A percentile compares a stretch with the other conserved stretches of the same genome.
Conservation (phyloP, 257 asterid genomes). For the Rauvolfia tetraphylla region DNA sequence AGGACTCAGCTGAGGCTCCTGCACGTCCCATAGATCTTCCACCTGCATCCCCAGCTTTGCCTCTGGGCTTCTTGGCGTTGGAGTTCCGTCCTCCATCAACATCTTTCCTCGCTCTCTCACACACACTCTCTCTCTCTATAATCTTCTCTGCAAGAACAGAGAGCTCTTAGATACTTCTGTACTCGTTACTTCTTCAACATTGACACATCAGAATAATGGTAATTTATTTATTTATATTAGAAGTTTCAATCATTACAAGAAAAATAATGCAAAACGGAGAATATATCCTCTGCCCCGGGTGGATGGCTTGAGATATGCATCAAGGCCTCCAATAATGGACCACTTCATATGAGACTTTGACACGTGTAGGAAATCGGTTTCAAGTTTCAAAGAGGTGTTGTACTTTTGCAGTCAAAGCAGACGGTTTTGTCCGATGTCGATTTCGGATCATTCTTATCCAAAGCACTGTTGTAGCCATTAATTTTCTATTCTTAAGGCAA, state of each 20-base stretch:
- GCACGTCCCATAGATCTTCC: constrained; percentile 90
- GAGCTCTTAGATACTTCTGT: not conserved
- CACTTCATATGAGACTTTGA: not conserved
- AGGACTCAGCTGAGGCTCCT: constrained; percentile 85
- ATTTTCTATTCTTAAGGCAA: not conserved
- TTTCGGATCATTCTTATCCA: not conserved
- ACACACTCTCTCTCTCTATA: not conserved
- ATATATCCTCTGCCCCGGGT: not conserved
- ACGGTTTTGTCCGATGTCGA: not conserved
- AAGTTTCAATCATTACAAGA: not conserved
- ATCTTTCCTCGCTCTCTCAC: constrained; percentile 7
- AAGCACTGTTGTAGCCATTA: not conserved
- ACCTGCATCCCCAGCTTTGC: constrained; percentile 95
- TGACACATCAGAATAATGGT: not conserved
- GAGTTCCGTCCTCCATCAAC: constrained; percentile 53
- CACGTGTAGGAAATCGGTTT: not conserved
- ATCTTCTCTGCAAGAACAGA: not conserved
- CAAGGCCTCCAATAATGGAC: not conserved
- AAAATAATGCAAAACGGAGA: not conserved
- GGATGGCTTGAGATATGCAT: not conserved
- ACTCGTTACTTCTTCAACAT: not conserved
- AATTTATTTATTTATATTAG: not conserved
- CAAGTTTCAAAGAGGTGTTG: no score
- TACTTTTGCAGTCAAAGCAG: not conserved
- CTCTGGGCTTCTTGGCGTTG: constrained; percentile 93